Evolutionary conservation across 371 early-diverging fungal genomes (phyloP).

Genomic region (Mucor indicus): DNA sequence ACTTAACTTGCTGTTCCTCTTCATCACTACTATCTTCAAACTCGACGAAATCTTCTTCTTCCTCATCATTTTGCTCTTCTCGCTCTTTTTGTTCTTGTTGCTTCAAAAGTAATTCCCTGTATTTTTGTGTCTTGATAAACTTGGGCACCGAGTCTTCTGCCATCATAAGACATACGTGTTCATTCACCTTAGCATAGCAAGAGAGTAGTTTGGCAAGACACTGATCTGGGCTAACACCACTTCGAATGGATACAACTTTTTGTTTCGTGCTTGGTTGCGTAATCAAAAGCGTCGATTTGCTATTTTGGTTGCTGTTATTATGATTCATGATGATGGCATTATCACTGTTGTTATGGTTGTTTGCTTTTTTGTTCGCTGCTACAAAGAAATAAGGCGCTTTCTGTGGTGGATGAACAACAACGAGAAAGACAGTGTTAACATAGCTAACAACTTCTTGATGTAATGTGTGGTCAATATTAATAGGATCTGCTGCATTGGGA

Average conservation of each 20-base stretch:
- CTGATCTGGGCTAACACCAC: conserved; percentile 10
- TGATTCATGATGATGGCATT: neutral
- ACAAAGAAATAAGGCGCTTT: conserved; percentile 1
- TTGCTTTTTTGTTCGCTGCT: neutral
- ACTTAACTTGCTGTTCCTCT: neutral
- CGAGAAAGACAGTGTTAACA: conserved; percentile 20
- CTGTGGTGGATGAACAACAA: neutral
- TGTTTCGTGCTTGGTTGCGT: conserved; percentile 9
- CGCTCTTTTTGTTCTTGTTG: conserved; percentile 1
- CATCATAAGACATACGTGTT: conserved; percentile 72
- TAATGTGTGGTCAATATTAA: conserved; percentile 54
- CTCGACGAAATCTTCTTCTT: neutral
- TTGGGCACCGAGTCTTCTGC: conserved; percentile 78
- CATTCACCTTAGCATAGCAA: conserved; percentile 60
- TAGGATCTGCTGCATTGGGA: conserved; percentile 41
- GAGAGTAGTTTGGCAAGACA: conserved; percentile 29
- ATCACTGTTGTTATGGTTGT: neutral
- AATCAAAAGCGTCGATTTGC: conserved; percentile 6
- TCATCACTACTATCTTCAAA: conserved; percentile 6
- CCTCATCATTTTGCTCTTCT: neutral
- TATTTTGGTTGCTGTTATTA: neutral
- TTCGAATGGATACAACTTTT: conserved; percentile 3
- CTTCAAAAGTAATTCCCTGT: conserved; percentile 29
- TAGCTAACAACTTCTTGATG: conserved; percentile 38
- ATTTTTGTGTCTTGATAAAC: conserved; percentile 65